Base-by-base conservation (phyloP, 495 filamentous ascomycete genomes). In the Polyplosphaeria fusca region DNA sequence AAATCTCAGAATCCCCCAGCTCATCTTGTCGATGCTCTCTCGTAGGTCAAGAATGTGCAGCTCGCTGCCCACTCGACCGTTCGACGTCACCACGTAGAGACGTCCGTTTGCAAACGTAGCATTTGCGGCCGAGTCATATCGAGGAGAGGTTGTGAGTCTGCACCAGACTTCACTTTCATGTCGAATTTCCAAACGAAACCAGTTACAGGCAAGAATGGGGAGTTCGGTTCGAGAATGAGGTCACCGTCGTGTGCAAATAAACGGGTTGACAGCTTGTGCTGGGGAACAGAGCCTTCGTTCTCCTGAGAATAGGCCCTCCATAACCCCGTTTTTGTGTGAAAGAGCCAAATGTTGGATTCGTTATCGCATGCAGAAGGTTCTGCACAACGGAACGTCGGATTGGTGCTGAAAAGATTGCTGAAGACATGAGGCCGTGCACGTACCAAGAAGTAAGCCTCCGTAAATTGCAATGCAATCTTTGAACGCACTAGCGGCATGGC, bases 171-270 rank as follows among this genome's bases (percentile, higher is more conserved):
- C 14, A 65, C 54, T 14, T 58, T 51, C 32, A 73, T 71, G 48
- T 76, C 68, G 60, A 77, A 80, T 47, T 73, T 64, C 77, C 78
- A 81, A 28, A 68, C 68, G 71, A 18, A 12, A 55, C 7, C 37
- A 2, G 24, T 27, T 23, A 28, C 30, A 14, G n/a, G 13, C 13
- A 9, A 5, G 4, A 25, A 27, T 42, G 18, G 5, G 5, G 11
- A 5, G n/a, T 35, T 9, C 35, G 19, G 22, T 42, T 25, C 2
- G 43, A 14, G 38, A 52, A 11, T 13, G n/a, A 52, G 5, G 35
- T 28, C 16, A 16, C 27, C 49, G 2, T 16, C 32, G 13, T 52
- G 35, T 16, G 20, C 20, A 25, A 52, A 52, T 2, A 52, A 13
- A 19, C 26, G 5, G 1, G 49, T 13, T 9, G 2, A 14, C 16